phyloP scores from a whole-genome alignment of 225 moss, liverwort and hornwort genomes.

The Asterella californica region DNA sequence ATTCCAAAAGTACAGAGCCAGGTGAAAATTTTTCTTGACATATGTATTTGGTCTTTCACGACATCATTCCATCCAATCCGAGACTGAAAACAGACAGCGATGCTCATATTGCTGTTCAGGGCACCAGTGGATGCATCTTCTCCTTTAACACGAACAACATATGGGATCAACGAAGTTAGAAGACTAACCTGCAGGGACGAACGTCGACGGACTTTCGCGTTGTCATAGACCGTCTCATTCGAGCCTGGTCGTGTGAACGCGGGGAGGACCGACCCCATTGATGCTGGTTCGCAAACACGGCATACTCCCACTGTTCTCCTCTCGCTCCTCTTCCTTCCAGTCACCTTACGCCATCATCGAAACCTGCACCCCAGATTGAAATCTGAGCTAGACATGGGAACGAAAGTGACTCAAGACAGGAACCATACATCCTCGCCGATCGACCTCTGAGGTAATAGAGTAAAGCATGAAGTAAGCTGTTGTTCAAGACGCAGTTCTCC shows the following conservation, averaged over 20 bases:
- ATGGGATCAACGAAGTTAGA: not conserved
- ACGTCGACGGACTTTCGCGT: conserved; percentile 89
- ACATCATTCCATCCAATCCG: too few species aligned
- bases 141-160: not conserved
- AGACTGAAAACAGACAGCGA: not conserved
- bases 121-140: not conserved
- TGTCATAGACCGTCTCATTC: conserved; percentile 66
- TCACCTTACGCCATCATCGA: not conserved
- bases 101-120: not conserved
- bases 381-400: not conserved
- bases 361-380: conserved; percentile 9
- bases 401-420: not conserved
- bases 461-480: too few species aligned
- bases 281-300: conserved; percentile 9
- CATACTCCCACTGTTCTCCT: conserved; percentile 12
- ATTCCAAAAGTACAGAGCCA: not conserved
- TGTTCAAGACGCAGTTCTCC: not conserved
- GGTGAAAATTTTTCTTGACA: not conserved
- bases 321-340: not conserved
- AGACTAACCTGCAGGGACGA: conserved; percentile 60
- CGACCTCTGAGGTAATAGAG: not conserved
- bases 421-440: not conserved
- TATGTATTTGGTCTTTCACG: not conserved
- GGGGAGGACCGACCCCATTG: conserved; percentile 47
- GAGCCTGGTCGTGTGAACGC: conserved; percentile 26